These are phyloP conservation scores for Arthroderma sp. DNA, from an alignment of 2,329 filamentous ascomycete species.

Conservation along the genomic window DNA sequence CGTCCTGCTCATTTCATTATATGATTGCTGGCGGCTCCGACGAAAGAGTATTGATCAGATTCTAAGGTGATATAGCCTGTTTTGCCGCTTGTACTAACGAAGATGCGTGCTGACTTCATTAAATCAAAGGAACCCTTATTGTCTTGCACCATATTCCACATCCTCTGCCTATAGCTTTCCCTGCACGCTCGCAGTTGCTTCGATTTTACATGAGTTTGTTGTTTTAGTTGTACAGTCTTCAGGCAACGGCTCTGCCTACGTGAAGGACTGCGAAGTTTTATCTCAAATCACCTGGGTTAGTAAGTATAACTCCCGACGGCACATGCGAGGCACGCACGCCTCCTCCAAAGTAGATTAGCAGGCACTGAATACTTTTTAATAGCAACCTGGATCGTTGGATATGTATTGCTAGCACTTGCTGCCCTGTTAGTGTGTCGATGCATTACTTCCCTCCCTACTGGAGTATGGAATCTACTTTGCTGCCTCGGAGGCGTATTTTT, in stretches of 20 bases:
- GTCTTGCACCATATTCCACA: slow-evolving; percentile 1
- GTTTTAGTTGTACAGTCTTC: slow-evolving; percentile 12
- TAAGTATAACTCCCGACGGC: slow-evolving; percentile 2
- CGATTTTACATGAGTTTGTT: slow-evolving; percentile 11
- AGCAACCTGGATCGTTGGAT: slow-evolving; percentile 17
- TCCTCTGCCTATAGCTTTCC: slow-evolving; percentile 13
- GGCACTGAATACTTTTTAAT: neutral
- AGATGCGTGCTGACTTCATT: too few species aligned
- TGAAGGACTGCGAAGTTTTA: slow-evolving; percentile 7
- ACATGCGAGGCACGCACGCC: neutral
- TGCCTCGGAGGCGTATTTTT: slow-evolving; percentile 11
- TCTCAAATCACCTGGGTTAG: slow-evolving; percentile 16
- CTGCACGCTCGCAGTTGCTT: slow-evolving; percentile 9
- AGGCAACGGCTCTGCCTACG: slow-evolving; percentile 7
- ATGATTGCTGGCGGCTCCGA: slow-evolving; percentile 9
- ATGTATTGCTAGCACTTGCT: slow-evolving; percentile 15
- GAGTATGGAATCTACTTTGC: slow-evolving; percentile 8
- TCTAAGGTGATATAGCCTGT: too few species aligned
- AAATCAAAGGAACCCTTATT: too few species aligned
- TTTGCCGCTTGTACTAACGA: too few species aligned
- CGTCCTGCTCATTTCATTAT: slow-evolving; percentile 8
- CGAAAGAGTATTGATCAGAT: neutral
- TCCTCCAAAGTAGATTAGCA: slow-evolving; percentile 4
- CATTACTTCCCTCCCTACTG: neutral
- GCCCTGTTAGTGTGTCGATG: slow-evolving; percentile 13